Evolutionary conservation across 495 filamentous ascomycete species (phyloP).

Genomic region (Pseudomonodictys pantanalensis): DNA sequence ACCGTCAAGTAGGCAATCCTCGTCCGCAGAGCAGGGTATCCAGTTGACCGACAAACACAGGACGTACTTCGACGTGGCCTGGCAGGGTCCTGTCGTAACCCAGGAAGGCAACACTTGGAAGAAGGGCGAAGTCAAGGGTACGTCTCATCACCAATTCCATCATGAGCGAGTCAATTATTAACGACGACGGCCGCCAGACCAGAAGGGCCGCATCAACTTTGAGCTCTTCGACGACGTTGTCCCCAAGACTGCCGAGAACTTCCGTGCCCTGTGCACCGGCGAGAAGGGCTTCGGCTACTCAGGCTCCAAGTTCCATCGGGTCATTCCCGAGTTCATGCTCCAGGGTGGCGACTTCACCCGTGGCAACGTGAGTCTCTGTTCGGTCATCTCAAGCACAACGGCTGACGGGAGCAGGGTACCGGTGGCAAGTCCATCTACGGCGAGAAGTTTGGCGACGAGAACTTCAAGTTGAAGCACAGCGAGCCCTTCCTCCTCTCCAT

Average conservation of each 20-base stretch:
- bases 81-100: conserved; percentile 63
- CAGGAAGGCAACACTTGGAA: conserved; percentile 52
- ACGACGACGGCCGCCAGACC: conserved; percentile 50
- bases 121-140: conserved; percentile 55
- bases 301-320: conserved; percentile 45
- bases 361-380: conserved; percentile 44
- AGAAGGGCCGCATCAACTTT: conserved; percentile 82
- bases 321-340: conserved; percentile 53
- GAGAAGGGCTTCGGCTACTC: conserved; percentile 73
- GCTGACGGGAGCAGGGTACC: conserved; percentile 57
- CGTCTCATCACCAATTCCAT: conserved; percentile 39
- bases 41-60: too few species aligned
- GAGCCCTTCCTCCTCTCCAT: conserved; percentile 68
- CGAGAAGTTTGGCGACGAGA: conserved; percentile 81
- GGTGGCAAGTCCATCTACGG: conserved; percentile 87
- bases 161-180: conserved; percentile 27
- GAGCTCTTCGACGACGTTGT: conserved; percentile 82
- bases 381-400: background rate
- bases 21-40: too few species aligned
- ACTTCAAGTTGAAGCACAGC: conserved; percentile 65
- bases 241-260: conserved; percentile 92
- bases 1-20: too few species aligned
- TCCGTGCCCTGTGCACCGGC: conserved; percentile 88
- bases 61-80: conserved; percentile 64
- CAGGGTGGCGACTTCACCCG: conserved; percentile 54